A percentile compares a stretch with the other conserved stretches of the same genome.
These are phyloP conservation scores for Botrytis medusae DNA, from an alignment of 2,329 filamentous ascomycete genomes.

Conservation along the genomic window DNA sequence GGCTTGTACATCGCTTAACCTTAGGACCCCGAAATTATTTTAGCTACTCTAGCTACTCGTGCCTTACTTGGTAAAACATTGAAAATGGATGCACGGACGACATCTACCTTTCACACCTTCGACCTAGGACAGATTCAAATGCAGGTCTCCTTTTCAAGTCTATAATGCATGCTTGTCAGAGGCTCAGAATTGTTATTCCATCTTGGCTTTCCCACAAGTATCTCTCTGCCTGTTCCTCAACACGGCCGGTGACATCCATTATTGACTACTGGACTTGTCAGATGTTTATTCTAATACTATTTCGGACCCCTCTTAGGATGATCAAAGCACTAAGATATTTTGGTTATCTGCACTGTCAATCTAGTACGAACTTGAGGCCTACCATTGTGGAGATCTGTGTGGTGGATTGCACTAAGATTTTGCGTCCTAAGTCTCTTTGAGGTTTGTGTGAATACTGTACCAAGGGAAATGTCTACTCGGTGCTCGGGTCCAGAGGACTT, in stretches of 20 bases:
- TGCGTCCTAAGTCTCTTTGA: background rate
- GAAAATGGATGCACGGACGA: background rate
- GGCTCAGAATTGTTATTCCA: background rate
- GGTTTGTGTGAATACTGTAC: background rate
- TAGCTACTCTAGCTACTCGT: background rate
- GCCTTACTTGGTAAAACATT: background rate
- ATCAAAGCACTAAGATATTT: constrained; percentile 1
- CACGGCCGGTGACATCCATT: background rate
- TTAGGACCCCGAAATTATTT: background rate
- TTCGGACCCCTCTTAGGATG: background rate
- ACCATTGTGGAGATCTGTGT: background rate
- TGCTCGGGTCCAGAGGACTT: constrained; percentile 3
- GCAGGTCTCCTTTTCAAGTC: background rate
- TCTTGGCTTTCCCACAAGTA: background rate
- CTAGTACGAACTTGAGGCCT: background rate
- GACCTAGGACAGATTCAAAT: background rate
- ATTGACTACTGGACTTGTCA: constrained; percentile 5
- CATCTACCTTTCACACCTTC: background rate
- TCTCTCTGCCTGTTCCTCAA: background rate
- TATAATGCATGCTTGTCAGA: background rate
- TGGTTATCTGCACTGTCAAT: background rate
- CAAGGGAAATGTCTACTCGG: background rate
- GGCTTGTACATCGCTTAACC: background rate
- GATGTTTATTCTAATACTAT: background rate
- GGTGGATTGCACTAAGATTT: constrained; percentile 1